Percentiles rank a stretch among this genome's conserved stretches.
Conservation (phyloP, 495 filamentous ascomycete species). For the Tricharina praecox region DNA sequence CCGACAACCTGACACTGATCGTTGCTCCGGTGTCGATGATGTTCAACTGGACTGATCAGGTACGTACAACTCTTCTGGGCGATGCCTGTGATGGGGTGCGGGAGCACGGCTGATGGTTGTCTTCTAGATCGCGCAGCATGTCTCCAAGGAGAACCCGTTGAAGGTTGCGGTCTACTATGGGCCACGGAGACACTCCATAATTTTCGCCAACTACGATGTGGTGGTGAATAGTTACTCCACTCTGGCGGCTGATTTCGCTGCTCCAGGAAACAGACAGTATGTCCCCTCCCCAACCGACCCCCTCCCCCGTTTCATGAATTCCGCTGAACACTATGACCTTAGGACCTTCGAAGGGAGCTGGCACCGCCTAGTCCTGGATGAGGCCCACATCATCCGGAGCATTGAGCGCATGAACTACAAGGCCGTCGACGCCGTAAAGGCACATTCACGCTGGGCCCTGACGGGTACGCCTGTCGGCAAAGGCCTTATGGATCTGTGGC, state of each 20-base stretch:
- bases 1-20: constrained; percentile 39
- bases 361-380: constrained; percentile 72
- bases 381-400: constrained; percentile 76
- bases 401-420: constrained; percentile 50
- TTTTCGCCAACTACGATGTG: constrained; percentile 42
- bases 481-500: constrained; percentile 61
- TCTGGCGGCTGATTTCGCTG: constrained; percentile 30
- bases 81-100: no score
- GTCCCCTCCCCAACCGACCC: no score
- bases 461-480: constrained; percentile 60
- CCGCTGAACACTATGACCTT: no score
- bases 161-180: constrained; percentile 65
- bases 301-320: no score
- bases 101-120: no score
- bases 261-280: constrained; percentile 25
- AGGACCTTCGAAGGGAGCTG: constrained; percentile 57
- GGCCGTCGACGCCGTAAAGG: constrained; percentile 48
- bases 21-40: constrained; percentile 73
- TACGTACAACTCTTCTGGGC: no score
- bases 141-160: constrained; percentile 41
- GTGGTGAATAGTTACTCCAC: constrained; percentile 67
- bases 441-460: constrained; percentile 63
- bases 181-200: constrained; percentile 33
- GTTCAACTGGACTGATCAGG: constrained; percentile 83
- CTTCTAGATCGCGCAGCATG: constrained; percentile 55